Conservation (phyloP, 106 monocot species). For the Platanthera zijinensis region DNA sequence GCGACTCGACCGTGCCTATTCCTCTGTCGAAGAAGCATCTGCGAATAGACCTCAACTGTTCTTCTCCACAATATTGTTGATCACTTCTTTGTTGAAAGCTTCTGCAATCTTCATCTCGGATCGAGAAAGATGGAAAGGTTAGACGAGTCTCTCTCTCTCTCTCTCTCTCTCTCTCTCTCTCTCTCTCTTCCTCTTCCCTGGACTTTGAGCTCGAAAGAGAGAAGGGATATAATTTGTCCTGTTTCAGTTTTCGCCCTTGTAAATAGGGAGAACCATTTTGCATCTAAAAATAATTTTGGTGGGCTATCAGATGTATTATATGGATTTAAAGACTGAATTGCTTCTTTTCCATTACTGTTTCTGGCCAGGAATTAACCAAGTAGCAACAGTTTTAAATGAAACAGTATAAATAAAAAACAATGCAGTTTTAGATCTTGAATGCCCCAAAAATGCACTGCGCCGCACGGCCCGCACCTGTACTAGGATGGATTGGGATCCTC, state of each 20-base stretch:
- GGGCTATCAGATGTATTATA: neutral
- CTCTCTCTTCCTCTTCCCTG: neutral
- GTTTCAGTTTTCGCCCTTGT: neutral
- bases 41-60: constrained; percentile 44
- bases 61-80: neutral
- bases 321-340: neutral
- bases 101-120: neutral
- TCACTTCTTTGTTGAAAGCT: neutral
- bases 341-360: no score
- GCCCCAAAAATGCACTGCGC: no score
- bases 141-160: no score
- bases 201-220: neutral
- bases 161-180: no score
- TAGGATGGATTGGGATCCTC: no score
- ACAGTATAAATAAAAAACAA: no score
- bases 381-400: no score
- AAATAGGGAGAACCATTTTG: neutral
- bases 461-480: no score
- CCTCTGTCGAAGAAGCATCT: constrained; percentile 26
- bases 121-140: neutral
- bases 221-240: neutral
- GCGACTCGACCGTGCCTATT: constrained; percentile 22
- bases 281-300: neutral
- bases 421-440: no score
- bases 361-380: no score